These are phyloP conservation scores for Ogataea haglerorum DNA, from an alignment of 805 yeast species.

Conservation along the genomic window DNA sequence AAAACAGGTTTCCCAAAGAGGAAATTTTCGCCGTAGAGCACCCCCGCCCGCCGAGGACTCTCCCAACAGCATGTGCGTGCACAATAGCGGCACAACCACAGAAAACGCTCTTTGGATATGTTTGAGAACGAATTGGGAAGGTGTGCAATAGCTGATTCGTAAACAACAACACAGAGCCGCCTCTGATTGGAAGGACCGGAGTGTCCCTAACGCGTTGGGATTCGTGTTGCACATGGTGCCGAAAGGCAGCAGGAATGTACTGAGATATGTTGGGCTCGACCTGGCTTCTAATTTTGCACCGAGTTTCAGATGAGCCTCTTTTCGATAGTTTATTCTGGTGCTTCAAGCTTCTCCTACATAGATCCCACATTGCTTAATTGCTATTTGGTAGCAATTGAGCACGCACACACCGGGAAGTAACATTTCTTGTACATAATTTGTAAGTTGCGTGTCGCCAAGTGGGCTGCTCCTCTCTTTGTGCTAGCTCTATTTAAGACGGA, in stretches of 20 bases:
- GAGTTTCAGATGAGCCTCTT: neutral
- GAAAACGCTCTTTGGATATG: neutral
- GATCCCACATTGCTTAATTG: no score
- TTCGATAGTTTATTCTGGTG: neutral
- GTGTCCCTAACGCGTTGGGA: neutral
- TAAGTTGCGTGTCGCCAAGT: no score
- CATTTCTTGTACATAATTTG: no score
- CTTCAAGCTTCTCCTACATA: no score
- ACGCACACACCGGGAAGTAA: no score
- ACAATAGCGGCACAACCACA: neutral
- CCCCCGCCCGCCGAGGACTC: neutral
- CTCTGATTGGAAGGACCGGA: neutral
- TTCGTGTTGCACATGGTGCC: neutral
- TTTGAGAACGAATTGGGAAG: neutral
- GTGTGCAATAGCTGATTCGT: neutral
- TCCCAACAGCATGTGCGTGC: slow-evolving; percentile 9
- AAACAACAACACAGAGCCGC: neutral
- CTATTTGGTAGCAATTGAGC: no score
- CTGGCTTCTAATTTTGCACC: neutral
- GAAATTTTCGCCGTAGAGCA: slow-evolving; percentile 8
- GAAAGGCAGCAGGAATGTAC: neutral
- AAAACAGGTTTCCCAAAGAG: slow-evolving; percentile 6
- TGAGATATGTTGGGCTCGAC: no score
- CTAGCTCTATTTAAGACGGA: neutral
- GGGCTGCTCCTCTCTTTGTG: no score